Base-by-base conservation (phyloP, 139 green algal species). In the Eudorina sp. region DNA sequence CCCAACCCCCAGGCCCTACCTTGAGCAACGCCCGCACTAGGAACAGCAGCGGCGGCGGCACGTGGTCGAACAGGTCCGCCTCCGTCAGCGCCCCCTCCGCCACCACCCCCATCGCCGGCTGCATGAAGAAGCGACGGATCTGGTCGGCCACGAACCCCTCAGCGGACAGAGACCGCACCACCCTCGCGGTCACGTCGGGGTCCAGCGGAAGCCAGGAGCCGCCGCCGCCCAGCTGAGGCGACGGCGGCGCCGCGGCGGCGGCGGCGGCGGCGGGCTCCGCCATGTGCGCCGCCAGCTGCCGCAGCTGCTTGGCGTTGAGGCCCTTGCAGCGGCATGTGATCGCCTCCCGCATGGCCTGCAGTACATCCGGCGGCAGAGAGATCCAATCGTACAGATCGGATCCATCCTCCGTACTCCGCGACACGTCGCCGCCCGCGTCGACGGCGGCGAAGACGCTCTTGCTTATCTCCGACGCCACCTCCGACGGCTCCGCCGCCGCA, bases 301-400 rank as follows among this genome's bases (percentile, higher is more conserved):
- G 27, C 80, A 76, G 16, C 80, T 86, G 80, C 43, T 86, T 86
- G 6, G 51, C 8, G 0, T 8, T 86, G 18, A 86, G 80, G 29
- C 60, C 80, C 80, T 86, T 86, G 62, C 80, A 86, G 41, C 80
- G 80, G 4, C 43, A 29, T 11, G 1, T 16, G 18, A 86, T n/a
- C 29, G 80, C 29, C 11, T 19, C 41, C 27, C 41, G 80, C 60
- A 86, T 86, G 18, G 41, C 62, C 62, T 72, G 62, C 62, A 72
- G 23, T 5, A 72, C 62, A 72, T 31, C 31, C 36, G 9, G 36
- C 7, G 31, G 51, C 48, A 70, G 38, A 19, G 68, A 45, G 9
- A 76, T 7, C 68, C 36, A 76, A 46, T 46, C 36, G 36, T 21
- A 25, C 36, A 34, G 36, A 16, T 60, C 13, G 51, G 51, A 16